phyloP scores from a whole-genome alignment of 1,284 basidiomycete species.

The Ustilago bromivora region DNA sequence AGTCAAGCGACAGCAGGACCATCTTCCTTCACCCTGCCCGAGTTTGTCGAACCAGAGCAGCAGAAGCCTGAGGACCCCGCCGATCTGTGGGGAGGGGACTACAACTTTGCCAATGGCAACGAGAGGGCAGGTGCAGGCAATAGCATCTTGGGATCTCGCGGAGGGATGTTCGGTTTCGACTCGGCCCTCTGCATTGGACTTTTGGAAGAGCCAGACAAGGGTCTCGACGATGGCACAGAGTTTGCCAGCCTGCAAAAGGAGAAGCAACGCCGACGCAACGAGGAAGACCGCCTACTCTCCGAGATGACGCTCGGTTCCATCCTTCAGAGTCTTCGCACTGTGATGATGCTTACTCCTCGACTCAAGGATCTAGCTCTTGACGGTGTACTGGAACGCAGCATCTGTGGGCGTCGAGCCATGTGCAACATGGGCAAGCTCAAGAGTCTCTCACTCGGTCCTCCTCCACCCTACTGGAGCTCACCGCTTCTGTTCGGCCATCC shows the following conservation, averaged over 20 bases:
- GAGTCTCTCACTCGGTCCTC: conserved; percentile 54
- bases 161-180: conserved; percentile 52
- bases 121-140: conserved; percentile 52
- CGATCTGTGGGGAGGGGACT: conserved; percentile 49
- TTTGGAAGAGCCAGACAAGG: conserved; percentile 32
- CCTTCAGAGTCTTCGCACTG: conserved; percentile 42
- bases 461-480: conserved; percentile 59
- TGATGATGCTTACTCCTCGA: conserved; percentile 48
- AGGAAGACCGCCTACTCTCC: conserved; percentile 49
- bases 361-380: conserved; percentile 53
- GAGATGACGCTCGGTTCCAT: conserved; percentile 53
- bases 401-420: conserved; percentile 51
- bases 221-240: conserved; percentile 41
- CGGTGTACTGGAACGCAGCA: conserved; percentile 50
- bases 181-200: conserved; percentile 41
- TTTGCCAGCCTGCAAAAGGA: conserved; percentile 37
- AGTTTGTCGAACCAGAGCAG: conserved; percentile 45
- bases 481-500: conserved; percentile 53
- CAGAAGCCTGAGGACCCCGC: conserved; percentile 49
- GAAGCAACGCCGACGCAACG: conserved; percentile 36
- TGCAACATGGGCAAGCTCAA: conserved; percentile 54
- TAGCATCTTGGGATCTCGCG: conserved; percentile 41
- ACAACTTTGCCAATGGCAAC: conserved; percentile 51
- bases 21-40: conserved; percentile 27
- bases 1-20: conserved; percentile 13